phyloP scores from a whole-genome alignment of 768 basidiomycete species.

The Scleroderma bovista region DNA sequence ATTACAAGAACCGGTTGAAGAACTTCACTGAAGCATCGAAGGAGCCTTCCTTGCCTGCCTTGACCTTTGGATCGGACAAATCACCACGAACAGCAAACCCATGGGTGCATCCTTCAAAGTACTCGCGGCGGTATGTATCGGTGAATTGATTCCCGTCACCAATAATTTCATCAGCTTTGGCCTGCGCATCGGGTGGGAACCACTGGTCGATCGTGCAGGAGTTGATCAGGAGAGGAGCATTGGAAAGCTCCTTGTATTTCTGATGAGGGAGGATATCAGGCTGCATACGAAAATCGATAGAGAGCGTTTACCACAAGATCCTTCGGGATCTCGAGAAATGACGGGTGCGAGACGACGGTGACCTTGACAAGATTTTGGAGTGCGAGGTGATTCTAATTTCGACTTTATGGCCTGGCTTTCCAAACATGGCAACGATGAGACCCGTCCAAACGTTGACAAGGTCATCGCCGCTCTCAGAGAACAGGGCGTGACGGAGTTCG shows the following conservation, averaged over 20 bases:
- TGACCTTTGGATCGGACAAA: conserved; percentile 42
- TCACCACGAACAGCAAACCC: conserved; percentile 52
- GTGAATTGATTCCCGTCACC: conserved; percentile 40
- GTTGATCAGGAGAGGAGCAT: conserved; percentile 63
- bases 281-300: neutral
- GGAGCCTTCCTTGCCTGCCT: conserved; percentile 57
- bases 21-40: conserved; percentile 55
- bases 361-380: conserved; percentile 48
- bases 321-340: conserved; percentile 48
- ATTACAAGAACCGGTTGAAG: conserved; percentile 35
- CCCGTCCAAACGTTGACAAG: conserved; percentile 48
- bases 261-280: conserved; percentile 13
- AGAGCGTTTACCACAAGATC: conserved; percentile 51
- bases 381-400: conserved; percentile 50
- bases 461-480: conserved; percentile 53
- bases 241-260: conserved; percentile 43
- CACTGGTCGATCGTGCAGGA: conserved; percentile 47
- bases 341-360: conserved; percentile 53
- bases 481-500: conserved; percentile 53
- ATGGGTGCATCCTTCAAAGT: conserved; percentile 45
- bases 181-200: conserved; percentile 45
- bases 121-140: conserved; percentile 45
- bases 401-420: conserved; percentile 40
- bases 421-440: conserved; percentile 34
- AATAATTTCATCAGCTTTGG: conserved; percentile 45